These are phyloP conservation scores for Populus hybrid DNA, from an alignment of 441 rosid genomes.

Conservation along the genomic window DNA sequence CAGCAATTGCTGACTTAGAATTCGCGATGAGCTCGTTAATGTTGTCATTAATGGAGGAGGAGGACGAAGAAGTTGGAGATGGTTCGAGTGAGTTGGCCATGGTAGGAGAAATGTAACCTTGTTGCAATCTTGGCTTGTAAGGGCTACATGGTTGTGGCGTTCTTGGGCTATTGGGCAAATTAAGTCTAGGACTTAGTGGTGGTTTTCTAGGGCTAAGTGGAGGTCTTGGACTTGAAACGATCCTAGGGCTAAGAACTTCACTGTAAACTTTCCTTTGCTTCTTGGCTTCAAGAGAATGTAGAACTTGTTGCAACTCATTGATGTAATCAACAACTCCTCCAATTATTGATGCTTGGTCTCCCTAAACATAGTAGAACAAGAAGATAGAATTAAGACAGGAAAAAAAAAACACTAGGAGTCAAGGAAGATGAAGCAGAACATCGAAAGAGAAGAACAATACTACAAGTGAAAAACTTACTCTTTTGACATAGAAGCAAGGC, in stretches of 20 bases:
- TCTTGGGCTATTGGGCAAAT: conserved; percentile 82
- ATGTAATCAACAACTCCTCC: conserved; percentile 97
- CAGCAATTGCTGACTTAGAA: conserved; percentile 78
- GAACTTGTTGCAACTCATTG: conserved; percentile 86
- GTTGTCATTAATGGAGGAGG: conserved; percentile 45
- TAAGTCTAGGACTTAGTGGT: conserved; percentile 69
- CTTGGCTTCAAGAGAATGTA: conserved; percentile 83
- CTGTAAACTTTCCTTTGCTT: conserved; percentile 85
- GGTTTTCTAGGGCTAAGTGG: conserved; percentile 80
- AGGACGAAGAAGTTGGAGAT: conserved; percentile 62
- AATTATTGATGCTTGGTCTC: conserved; percentile 97
- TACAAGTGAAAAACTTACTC: conserved; percentile 42
- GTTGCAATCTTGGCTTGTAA: conserved; percentile 52
- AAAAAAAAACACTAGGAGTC: background rate
- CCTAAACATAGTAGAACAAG: conserved; percentile 31
- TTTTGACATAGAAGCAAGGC: conserved; percentile 98
- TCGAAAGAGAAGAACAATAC: background rate
- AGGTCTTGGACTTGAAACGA: conserved; percentile 61
- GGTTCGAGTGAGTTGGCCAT: conserved; percentile 34
- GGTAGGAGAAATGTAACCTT: conserved; percentile 38
- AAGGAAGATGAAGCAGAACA: background rate
- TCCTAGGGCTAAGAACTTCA: conserved; percentile 80
- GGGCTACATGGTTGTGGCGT: conserved; percentile 81
- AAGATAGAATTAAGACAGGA: background rate
- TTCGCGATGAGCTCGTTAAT: conserved; percentile 70